Conservation (phyloP, 805 yeast species). For the Middelhovenomyces tepae region DNA sequence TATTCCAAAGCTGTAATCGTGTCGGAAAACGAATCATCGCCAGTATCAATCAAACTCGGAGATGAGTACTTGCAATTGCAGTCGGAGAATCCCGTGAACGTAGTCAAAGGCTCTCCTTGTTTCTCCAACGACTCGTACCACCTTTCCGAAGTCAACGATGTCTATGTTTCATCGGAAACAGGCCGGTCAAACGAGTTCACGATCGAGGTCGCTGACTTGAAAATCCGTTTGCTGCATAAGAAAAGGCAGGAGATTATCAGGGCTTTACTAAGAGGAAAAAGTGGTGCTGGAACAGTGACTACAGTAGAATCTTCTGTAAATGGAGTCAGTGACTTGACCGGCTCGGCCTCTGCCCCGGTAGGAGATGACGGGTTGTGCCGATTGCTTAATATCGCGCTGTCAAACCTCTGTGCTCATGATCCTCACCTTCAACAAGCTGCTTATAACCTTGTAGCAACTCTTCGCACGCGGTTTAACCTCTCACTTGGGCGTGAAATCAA, state of each 20-base stretch:
- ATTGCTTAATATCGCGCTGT: slow-evolving; percentile 53
- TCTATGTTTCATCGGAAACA: slow-evolving; percentile 34
- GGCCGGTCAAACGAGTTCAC: slow-evolving; percentile 46
- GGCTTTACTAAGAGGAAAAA: slow-evolving; percentile 15
- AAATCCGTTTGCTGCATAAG: slow-evolving; percentile 7
- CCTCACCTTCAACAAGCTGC: slow-evolving; percentile 56
- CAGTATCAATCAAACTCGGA: slow-evolving; percentile 62
- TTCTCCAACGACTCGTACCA: slow-evolving; percentile 30
- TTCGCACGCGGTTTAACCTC: slow-evolving; percentile 51
- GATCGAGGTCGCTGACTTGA: slow-evolving; percentile 21
- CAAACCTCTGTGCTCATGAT: slow-evolving; percentile 56
- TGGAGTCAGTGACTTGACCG: slow-evolving; percentile 6
- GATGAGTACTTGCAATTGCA: slow-evolving; percentile 53
- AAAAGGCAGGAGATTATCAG: slow-evolving; percentile 17
- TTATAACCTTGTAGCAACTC: slow-evolving; percentile 50
- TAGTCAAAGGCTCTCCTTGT: slow-evolving; percentile 13
- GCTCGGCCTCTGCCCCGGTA: slow-evolving; percentile 34
- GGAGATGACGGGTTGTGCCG: too few relatives aligned
- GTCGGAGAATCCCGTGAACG: slow-evolving; percentile 12
- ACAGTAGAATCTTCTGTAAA: slow-evolving; percentile 1
- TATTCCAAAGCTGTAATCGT: slow-evolving; percentile 8
- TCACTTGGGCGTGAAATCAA: slow-evolving; percentile 50
- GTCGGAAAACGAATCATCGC: slow-evolving; percentile 40
- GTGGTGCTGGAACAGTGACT: slow-evolving; percentile 8
- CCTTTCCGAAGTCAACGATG: slow-evolving; percentile 34